A percentile compares a stretch with the other conserved stretches of the same genome.
phyloP scores from a whole-genome alignment of 306 rosid species.

The Morella rubra region DNA sequence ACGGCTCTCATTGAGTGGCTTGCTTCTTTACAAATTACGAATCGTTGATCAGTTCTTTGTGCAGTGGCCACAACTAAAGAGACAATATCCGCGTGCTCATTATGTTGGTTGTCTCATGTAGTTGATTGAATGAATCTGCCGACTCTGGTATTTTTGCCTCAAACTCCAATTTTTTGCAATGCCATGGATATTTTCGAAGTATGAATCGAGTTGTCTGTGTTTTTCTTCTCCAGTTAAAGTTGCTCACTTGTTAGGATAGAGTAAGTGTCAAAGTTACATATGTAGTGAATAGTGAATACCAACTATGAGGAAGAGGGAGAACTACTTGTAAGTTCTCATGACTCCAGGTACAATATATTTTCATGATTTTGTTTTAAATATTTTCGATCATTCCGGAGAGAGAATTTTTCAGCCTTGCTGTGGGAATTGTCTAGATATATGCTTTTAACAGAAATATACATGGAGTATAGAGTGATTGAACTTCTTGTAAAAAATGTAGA shows the following conservation, averaged over 20 bases:
- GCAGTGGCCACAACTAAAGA: conserved; percentile 87
- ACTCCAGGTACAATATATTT: not conserved
- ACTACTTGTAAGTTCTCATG: not conserved
- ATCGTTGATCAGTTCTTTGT: conserved; percentile 88
- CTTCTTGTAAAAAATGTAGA: not conserved
- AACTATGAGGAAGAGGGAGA: not conserved
- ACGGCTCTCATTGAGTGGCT: conserved; percentile 83
- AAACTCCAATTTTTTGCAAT: conserved; percentile 7
- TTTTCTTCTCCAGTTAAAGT: not conserved
- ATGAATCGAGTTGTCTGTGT: not conserved
- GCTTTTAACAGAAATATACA: not conserved
- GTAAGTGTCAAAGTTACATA: not conserved
- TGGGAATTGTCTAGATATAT: not conserved
- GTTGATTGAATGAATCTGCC: conserved; percentile 21
- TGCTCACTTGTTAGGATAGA: not conserved
- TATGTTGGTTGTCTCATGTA: conserved; percentile 94
- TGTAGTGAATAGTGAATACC: not conserved
- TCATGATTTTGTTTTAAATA: not conserved
- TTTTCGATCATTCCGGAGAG: not conserved
- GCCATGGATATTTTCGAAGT: not conserved
- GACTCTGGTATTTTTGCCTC: not conserved
- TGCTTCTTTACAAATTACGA: conserved; percentile 73
- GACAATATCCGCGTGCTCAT: conserved; percentile 68
- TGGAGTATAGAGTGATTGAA: not conserved
- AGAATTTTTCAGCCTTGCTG: not conserved